Conservation (phyloP, 306 rosid species). For the Neltuma alba region DNA sequence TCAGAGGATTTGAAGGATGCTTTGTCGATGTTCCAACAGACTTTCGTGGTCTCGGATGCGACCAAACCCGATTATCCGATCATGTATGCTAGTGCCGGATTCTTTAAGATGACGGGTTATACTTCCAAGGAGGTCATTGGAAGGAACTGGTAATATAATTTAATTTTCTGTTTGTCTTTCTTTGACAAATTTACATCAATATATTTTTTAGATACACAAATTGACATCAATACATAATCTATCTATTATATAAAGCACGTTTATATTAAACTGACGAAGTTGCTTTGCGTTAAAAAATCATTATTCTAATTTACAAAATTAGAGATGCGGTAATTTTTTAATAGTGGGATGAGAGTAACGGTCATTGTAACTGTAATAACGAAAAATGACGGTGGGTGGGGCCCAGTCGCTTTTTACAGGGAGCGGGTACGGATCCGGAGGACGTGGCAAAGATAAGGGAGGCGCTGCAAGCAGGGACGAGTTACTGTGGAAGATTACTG, state of each 20-base stretch:
- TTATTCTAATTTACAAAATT: background rate
- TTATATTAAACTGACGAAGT: no score
- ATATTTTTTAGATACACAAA: no score
- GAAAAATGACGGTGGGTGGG: constrained; percentile 25
- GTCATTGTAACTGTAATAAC: constrained; percentile 14
- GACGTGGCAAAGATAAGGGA: constrained; percentile 85
- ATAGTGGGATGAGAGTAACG: background rate
- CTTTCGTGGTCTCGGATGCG: constrained; percentile 93
- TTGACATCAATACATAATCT: no score
- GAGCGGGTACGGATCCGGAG: constrained; percentile 73
- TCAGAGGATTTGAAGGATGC: constrained; percentile 84
- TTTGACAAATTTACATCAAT: no score
- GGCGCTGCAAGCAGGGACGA: constrained; percentile 52
- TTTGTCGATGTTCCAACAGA: constrained; percentile 85
- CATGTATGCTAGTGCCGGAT: constrained; percentile 91
- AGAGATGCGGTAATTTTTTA: background rate
- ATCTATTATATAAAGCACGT: no score
- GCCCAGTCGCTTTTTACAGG: constrained; percentile 92
- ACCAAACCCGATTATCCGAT: constrained; percentile 93
- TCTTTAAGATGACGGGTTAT: constrained; percentile 95
- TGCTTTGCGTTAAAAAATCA: background rate
- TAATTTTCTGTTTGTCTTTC: background rate
- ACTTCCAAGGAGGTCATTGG: constrained; percentile 88
- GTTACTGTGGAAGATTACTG: constrained; percentile 84
- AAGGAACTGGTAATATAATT: constrained; percentile 66